phyloP scores from a whole-genome alignment of 2,329 filamentous ascomycete genomes.

The Nakataea oryzae region DNA sequence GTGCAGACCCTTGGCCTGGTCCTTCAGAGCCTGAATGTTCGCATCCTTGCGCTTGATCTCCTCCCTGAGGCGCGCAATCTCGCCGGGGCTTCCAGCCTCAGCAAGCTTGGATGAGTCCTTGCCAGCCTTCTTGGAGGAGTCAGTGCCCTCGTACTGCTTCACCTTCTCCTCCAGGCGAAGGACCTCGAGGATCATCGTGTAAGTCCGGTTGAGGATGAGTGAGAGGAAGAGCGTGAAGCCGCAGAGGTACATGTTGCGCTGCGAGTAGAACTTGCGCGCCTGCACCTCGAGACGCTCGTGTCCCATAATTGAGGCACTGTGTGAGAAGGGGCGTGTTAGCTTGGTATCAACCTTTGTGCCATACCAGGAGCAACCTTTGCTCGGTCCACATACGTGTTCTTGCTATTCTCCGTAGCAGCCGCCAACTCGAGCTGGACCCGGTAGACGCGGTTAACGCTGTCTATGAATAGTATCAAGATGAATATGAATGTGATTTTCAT shows the following conservation, averaged over 20 bases:
- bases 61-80: conserved; percentile 60
- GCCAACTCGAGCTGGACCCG: conserved; percentile 86
- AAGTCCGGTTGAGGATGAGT: conserved; percentile 97
- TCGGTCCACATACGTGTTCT: conserved; percentile 27
- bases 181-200: conserved; percentile 90
- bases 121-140: conserved; percentile 26
- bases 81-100: conserved; percentile 58
- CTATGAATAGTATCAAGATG: conserved; percentile 94
- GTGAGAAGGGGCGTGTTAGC: conserved; percentile 12
- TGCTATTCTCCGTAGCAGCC: conserved; percentile 53
- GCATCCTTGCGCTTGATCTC: conserved; percentile 70
- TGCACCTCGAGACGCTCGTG: conserved; percentile 97
- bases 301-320: conserved; percentile 61
- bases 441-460: conserved; percentile 93
- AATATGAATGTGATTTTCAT: conserved; percentile 99
- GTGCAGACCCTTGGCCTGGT: conserved; percentile 76
- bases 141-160: conserved; percentile 65
- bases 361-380: neutral
- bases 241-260: conserved; percentile 99
- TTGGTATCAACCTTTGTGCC: neutral
- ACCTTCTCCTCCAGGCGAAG: conserved; percentile 88
- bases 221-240: conserved; percentile 99
- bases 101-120: conserved; percentile 66
- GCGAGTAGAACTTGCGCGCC: conserved; percentile 98
- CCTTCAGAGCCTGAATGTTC: conserved; percentile 82